Evolutionary conservation across 208 protist species (phyloP), one percentile per base, ranked within the genome.

Genomic region (Crithidia acanthocephali): DNA sequence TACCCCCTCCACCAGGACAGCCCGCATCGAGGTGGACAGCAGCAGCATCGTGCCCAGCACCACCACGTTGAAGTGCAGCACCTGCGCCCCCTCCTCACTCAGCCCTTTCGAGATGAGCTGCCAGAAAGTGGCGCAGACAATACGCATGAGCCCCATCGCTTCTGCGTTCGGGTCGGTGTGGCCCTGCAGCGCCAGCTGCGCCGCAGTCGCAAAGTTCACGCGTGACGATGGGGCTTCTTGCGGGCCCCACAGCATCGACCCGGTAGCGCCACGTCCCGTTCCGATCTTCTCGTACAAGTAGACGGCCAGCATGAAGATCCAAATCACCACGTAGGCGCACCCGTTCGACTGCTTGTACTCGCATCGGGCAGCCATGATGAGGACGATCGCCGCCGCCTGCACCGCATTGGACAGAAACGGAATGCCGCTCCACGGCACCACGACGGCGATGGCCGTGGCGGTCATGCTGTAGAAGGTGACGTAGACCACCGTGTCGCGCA

Each of bases 361-460:
- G 40, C 71, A 87, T 30, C 81, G 79, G 13, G 72, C 61, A 2
- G 77, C 85, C 48, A 85, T 81, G 61, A 83, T 73, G 20, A 82
- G 16, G 22, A 86, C 42, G 30, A 84, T 57, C 40, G 62, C 55
- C 25, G 69, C 69, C 5, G 76, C 77, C 53, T 76, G 62, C 48
- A 86, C 52, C 30, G 67, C 65, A n/a, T 81, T 87, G 3, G 79
- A 80, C 28, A 79, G 20, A 52, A 87, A 82, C 13, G 77, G 52
- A 27, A 86, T 23, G 16, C 70, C 80, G 6, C 61, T 40, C 23
- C 33, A 44, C 18, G 82, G 76, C 32, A 86, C 50, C 40, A 60
- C 47, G 52, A 77, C 57, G 4, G 53, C 53, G 9, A 87, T 40
- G 16, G 68, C 57, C 23, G 63, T 28, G 10, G 64, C 60, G 18